Conservation (phyloP, 176 grass and related monocot species). For the Oryza coarctata region DNA sequence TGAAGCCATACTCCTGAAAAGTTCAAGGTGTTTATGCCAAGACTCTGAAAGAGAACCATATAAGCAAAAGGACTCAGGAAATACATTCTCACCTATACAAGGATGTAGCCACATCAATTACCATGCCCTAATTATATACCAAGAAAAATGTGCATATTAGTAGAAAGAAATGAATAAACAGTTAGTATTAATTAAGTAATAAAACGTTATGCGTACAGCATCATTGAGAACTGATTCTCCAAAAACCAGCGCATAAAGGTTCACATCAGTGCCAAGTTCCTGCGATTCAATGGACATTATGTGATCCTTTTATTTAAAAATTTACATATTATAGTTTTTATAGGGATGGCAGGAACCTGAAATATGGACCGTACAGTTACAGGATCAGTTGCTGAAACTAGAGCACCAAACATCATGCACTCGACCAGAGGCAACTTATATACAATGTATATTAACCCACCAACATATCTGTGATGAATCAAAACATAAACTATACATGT, state of each 20-base stretch:
- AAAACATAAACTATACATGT: conserved; percentile 7
- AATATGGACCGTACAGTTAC: conserved; percentile 96
- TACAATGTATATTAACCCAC: conserved; percentile 71
- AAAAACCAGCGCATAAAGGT: conserved; percentile 93
- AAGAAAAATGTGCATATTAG: conserved; percentile 32
- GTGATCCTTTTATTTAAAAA: conserved; percentile 10
- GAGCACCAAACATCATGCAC: conserved; percentile 98
- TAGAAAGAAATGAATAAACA: conserved; percentile 29
- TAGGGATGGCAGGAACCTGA: conserved; percentile 57
- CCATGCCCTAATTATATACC: conserved; percentile 24
- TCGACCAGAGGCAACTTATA: conserved; percentile 86
- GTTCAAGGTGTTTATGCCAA: conserved; percentile 11
- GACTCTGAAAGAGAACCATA: neutral
- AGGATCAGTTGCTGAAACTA: conserved; percentile 98
- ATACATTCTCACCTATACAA: conserved; percentile 72
- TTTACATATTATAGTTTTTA: neutral
- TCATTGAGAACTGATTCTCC: conserved; percentile 97
- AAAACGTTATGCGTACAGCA: conserved; percentile 55
- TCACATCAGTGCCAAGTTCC: conserved; percentile 91
- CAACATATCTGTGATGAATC: conserved; percentile 61
- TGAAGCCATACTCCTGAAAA: conserved; percentile 62
- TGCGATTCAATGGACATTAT: conserved; percentile 35
- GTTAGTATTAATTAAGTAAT: neutral
- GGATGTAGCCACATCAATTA: conserved; percentile 88
- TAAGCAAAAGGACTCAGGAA: neutral